A percentile compares a stretch with the other conserved stretches of the same genome.
phyloP scores from a whole-genome alignment of 495 filamentous ascomycete species.

The Penicillium pancosmium region DNA sequence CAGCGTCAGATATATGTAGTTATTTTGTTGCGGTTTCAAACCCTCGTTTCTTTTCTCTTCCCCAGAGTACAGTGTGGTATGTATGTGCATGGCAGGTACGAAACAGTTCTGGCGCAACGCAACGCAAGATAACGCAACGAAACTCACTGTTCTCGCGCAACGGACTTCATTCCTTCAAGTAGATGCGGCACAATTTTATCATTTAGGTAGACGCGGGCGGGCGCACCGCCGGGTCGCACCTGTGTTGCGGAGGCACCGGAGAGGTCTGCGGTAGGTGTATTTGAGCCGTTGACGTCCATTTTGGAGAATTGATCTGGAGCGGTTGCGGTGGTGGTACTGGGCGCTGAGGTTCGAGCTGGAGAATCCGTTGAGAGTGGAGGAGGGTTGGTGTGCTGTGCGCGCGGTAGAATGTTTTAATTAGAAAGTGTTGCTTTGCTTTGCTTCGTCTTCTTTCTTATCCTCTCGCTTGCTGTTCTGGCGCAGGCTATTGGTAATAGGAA shows the following conservation, averaged over 20 bases:
- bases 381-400: neutral
- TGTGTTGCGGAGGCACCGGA: slow-evolving; percentile 45
- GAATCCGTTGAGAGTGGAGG: neutral
- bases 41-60: too few species aligned
- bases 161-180: slow-evolving; percentile 88
- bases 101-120: too few species aligned
- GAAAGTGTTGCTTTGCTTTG: too few species aligned
- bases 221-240: slow-evolving; percentile 70
- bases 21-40: too few species aligned
- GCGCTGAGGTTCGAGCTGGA: neutral
- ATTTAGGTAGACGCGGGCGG: slow-evolving; percentile 87
- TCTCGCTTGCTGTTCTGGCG: too few species aligned
- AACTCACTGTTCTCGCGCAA: slow-evolving; percentile 80
- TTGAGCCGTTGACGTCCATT: slow-evolving; percentile 27
- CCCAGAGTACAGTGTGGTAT: too few species aligned
- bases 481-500: too few species aligned
- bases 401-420: too few species aligned
- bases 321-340: neutral
- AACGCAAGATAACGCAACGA: too few species aligned
- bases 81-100: too few species aligned
- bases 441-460: too few species aligned
- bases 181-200: slow-evolving; percentile 80
- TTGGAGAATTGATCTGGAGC: slow-evolving; percentile 14
- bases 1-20: too few species aligned
- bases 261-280: slow-evolving; percentile 38